phyloP scores from a whole-genome alignment of 1,284 basidiomycete genomes.

The Leccinum subrobustum region DNA sequence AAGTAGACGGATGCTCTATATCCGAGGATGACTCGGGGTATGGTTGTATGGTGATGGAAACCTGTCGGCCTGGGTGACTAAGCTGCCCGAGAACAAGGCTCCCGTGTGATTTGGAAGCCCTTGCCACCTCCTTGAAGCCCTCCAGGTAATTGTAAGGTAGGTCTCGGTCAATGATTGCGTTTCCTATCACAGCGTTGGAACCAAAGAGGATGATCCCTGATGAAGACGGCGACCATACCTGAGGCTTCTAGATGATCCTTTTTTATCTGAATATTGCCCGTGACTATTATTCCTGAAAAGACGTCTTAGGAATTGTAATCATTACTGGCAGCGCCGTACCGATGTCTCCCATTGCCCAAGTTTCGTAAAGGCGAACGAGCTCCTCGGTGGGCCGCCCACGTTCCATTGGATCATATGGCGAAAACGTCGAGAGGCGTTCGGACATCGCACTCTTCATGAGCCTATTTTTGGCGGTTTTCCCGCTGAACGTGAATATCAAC shows the following conservation, averaged over 20 bases:
- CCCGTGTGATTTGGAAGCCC: conserved; percentile 31
- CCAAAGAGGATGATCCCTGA: neutral
- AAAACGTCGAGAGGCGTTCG: conserved; percentile 35
- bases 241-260: conserved; percentile 35
- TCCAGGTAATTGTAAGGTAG: conserved; percentile 27
- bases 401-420: conserved; percentile 28
- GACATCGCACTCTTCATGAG: conserved; percentile 37
- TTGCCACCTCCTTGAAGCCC: conserved; percentile 24
- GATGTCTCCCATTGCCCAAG: conserved; percentile 34
- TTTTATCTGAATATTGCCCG: conserved; percentile 35
- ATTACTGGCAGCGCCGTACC: conserved; percentile 17
- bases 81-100: conserved; percentile 33
- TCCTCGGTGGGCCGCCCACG: conserved; percentile 35
- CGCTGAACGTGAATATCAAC: conserved; percentile 32
- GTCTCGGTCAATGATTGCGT: conserved; percentile 32
- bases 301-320: neutral
- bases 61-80: conserved; percentile 34
- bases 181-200: conserved; percentile 21
- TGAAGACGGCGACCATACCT: conserved; percentile 14
- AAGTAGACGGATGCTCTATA: conserved; percentile 35
- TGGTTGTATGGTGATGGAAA: conserved; percentile 37
- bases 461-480: conserved; percentile 31
- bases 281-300: conserved; percentile 30
- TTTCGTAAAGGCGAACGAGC: conserved; percentile 34
- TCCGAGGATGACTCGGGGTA: conserved; percentile 35